These are phyloP conservation scores for Thelephora terrestris DNA, from an alignment of 1,284 basidiomycete species.

Conservation along the genomic window DNA sequence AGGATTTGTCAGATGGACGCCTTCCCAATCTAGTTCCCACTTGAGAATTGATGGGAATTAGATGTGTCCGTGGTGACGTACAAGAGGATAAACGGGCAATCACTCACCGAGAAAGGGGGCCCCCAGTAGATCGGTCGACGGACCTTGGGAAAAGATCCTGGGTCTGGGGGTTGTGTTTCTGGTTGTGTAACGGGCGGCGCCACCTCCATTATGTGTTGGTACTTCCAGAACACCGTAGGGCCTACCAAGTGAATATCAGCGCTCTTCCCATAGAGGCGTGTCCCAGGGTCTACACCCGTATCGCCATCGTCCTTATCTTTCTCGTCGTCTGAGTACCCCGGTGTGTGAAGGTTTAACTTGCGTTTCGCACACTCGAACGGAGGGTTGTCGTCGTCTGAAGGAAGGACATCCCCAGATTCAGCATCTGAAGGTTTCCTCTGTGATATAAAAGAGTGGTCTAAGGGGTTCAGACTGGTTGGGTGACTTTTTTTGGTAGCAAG, in stretches of 20 bases:
- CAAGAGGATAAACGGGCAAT: background rate
- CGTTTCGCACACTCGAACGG: too few species aligned
- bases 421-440: conserved; percentile 8
- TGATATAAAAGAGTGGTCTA: conserved; percentile 8
- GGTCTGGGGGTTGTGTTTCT: background rate
- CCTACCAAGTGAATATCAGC: conserved; percentile 46
- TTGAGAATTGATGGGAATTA: conserved; percentile 15
- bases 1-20: conserved; percentile 27
- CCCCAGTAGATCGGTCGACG: conserved; percentile 12
- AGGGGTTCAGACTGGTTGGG: conserved; percentile 6
- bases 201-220: conserved; percentile 31
- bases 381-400: background rate
- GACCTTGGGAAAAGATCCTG: background rate
- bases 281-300: conserved; percentile 14
- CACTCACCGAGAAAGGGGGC: conserved; percentile 12
- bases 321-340: background rate
- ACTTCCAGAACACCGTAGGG: conserved; percentile 20
- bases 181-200: background rate
- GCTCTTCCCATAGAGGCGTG: conserved; percentile 54
- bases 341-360: too few species aligned
- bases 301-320: conserved; percentile 14
- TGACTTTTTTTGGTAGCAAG: background rate
- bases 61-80: background rate
- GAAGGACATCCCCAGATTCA: background rate
- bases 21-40: conserved; percentile 56